phyloP scores from a whole-genome alignment of 208 protist species.

The Crithidia expoeki region DNA sequence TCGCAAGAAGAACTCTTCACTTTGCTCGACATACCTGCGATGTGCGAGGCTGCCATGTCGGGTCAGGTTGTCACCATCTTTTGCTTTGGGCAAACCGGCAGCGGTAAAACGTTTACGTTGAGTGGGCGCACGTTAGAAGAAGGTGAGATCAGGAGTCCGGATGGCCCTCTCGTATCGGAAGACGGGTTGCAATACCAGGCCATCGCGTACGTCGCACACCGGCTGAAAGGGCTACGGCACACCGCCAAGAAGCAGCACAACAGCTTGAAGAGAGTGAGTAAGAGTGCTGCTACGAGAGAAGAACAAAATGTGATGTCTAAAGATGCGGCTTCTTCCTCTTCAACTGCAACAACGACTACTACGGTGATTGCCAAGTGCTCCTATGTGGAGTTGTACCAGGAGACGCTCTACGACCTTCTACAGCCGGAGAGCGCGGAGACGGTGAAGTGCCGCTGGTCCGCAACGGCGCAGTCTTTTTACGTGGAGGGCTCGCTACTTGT shows the following conservation, averaged over 20 bases:
- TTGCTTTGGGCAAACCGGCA: constrained; percentile 91
- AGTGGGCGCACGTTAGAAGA: constrained; percentile 51
- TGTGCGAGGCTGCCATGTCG: constrained; percentile 79
- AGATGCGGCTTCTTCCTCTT: background rate
- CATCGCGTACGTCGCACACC: constrained; percentile 47
- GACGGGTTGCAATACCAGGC: constrained; percentile 81
- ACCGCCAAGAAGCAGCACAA: background rate
- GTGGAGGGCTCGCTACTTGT: constrained; percentile 87
- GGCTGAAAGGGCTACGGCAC: constrained; percentile 38
- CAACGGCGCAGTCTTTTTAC: constrained; percentile 73
- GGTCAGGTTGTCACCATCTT: constrained; percentile 85
- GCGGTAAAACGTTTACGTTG: constrained; percentile 91
- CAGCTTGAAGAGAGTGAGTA: background rate
- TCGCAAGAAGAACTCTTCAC: constrained; percentile 65
- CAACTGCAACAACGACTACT: background rate
- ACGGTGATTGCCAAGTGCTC: constrained; percentile 47
- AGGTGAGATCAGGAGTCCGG: background rate
- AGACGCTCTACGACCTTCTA: constrained; percentile 86
- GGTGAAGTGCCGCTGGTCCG: constrained; percentile 80
- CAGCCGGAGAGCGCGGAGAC: constrained; percentile 35
- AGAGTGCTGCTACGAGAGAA: background rate
- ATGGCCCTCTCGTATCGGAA: constrained; percentile 44
- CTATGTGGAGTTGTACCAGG: constrained; percentile 91
- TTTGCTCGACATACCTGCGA: constrained; percentile 39
- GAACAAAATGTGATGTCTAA: no score